These are phyloP conservation scores for Tulasnella sp. DNA, from an alignment of 768 basidiomycete genomes.

Conservation along the genomic window DNA sequence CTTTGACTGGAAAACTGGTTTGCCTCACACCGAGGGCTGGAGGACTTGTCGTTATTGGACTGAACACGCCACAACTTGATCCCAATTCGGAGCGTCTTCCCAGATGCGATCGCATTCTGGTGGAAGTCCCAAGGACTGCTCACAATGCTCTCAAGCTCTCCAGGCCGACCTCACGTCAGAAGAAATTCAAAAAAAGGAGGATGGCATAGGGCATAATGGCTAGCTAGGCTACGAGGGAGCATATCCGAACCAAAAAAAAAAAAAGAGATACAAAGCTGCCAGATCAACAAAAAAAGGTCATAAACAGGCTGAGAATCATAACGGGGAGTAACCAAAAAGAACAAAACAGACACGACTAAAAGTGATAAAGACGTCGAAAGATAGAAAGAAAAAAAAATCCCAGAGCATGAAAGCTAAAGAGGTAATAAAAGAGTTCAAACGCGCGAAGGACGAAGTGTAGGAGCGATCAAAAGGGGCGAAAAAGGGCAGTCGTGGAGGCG, in stretches of 20 bases:
- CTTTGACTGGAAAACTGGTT: too few species aligned
- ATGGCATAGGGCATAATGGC: neutral
- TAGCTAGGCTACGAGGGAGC: slow-evolving; percentile 1
- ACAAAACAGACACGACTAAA: neutral
- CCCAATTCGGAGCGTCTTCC: too few species aligned
- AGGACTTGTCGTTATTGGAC: too few species aligned
- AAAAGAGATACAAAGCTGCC: neutral
- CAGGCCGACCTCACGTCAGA: too few species aligned
- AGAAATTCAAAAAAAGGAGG: neutral
- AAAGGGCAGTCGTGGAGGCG: neutral
- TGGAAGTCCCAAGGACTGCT: too few species aligned
- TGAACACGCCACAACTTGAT: too few species aligned
- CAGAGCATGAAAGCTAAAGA: neutral
- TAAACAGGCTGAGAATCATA: neutral
- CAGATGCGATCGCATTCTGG: too few species aligned
- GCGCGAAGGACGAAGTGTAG: neutral
- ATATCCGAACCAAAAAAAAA: neutral
- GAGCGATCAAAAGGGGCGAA: too few species aligned
- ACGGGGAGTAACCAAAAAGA: neutral
- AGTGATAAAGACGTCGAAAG: slow-evolving; percentile 5
- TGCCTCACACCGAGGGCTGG: too few species aligned
- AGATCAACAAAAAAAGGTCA: neutral
- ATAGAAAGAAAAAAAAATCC: neutral
- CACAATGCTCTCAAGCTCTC: too few species aligned
- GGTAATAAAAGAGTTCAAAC: neutral